Percentiles rank a stretch among this genome's conserved stretches.
These are phyloP conservation scores for Nannizziopsis arthrosporioides DNA, from an alignment of 2,329 filamentous ascomycete genomes.

Conservation along the genomic window DNA sequence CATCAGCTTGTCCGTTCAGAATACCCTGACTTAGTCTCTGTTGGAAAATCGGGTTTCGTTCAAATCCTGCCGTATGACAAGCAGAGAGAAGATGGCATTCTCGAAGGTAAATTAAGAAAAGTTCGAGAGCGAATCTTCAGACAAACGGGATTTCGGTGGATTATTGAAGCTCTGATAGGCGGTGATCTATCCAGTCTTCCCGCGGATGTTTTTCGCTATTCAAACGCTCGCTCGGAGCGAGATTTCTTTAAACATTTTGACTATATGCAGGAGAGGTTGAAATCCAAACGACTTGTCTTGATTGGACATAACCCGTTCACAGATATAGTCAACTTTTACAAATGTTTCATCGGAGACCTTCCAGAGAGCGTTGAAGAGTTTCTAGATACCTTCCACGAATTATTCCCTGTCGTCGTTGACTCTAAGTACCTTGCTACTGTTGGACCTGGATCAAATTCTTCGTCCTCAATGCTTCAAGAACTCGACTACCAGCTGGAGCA, in stretches of 20 bases:
- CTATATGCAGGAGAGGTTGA: constrained; percentile 32
- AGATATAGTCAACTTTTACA: constrained; percentile 51
- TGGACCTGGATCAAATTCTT: constrained; percentile 31
- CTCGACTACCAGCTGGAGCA: constrained; percentile 17
- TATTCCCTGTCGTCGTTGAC: constrained; percentile 49
- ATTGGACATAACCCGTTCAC: constrained; percentile 55
- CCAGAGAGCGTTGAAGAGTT: constrained; percentile 47
- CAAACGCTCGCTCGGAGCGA: constrained; percentile 16
- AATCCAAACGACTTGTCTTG: constrained; percentile 39
- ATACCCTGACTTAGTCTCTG: constrained; percentile 36
- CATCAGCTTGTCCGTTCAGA: constrained; percentile 56
- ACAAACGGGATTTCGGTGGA: constrained; percentile 36
- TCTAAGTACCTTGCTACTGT: constrained; percentile 54
- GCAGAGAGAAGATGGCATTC: constrained; percentile 25
- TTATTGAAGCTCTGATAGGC: constrained; percentile 36
- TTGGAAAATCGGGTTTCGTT: constrained; percentile 29
- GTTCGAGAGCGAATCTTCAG: constrained; percentile 23
- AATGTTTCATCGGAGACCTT: constrained; percentile 47
- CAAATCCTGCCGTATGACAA: constrained; percentile 31
- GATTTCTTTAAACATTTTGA: constrained; percentile 14
- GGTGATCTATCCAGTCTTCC: constrained; percentile 31
- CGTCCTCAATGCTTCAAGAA: constrained; percentile 8
- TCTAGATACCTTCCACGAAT: constrained; percentile 36
- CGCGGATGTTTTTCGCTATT: constrained; percentile 22
- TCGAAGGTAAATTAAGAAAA: constrained; percentile 21